Evolutionary conservation across 1,139 yeast genomes (phyloP).

Genomic region (Pichia sp.): DNA sequence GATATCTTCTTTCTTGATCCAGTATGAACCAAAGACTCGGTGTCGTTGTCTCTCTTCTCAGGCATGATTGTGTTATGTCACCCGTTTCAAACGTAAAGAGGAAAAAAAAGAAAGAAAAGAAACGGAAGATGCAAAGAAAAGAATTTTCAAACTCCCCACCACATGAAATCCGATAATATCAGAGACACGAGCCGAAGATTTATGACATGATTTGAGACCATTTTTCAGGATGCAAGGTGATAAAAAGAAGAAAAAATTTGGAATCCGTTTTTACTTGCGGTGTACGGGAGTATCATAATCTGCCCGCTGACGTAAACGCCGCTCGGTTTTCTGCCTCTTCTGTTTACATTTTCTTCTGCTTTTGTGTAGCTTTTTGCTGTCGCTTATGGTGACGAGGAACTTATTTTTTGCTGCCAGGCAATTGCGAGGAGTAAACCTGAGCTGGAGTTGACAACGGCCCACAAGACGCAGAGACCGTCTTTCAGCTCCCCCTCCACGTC

Average conservation of each 20-base stretch:
- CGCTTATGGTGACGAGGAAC: neutral
- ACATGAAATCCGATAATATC: too few relatives aligned
- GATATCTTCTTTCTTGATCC: constrained; percentile 22
- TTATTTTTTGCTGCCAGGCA: neutral
- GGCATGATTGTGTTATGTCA: neutral
- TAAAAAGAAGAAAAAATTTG: neutral
- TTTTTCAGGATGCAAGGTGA: too few relatives aligned
- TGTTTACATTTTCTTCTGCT: neutral
- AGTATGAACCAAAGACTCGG: neutral
- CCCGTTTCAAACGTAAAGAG: neutral
- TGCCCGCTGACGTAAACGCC: neutral
- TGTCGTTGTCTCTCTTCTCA: constrained; percentile 8
- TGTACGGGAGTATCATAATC: neutral
- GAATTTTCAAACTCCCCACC: too few relatives aligned
- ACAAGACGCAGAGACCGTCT: neutral
- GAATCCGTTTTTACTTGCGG: neutral
- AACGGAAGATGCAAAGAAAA: neutral
- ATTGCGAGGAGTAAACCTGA: neutral
- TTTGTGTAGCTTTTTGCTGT: neutral
- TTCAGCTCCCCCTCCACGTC: neutral
- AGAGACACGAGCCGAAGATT: too few relatives aligned
- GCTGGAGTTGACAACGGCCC: neutral
- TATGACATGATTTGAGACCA: too few relatives aligned
- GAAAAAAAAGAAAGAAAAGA: neutral
- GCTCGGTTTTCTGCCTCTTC: neutral